Evolutionary conservation across 108 stramenopile species (phyloP).

Genomic region (Conticribra guillardii): DNA sequence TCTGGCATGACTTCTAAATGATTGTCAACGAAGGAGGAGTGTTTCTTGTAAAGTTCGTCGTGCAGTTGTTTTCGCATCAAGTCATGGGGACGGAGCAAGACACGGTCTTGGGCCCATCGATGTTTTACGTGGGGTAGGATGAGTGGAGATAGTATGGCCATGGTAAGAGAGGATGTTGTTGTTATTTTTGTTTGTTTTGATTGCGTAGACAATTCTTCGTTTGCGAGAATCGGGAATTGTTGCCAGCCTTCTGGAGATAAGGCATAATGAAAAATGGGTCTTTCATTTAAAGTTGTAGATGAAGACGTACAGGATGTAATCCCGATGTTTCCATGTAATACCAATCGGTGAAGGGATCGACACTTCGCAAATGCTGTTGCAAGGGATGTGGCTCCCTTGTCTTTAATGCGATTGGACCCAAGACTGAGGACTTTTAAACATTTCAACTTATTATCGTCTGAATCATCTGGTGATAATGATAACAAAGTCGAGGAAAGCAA

Average conservation of each 20-base stretch:
- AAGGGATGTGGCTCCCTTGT: conserved; percentile 8
- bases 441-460: conserved; percentile 10
- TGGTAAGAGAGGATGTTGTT: not conserved
- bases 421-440: conserved; percentile 30
- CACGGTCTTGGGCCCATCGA: conserved; percentile 28
- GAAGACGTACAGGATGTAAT: not conserved
- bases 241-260: conserved; percentile 20
- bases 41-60: conserved; percentile 16
- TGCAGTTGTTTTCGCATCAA: conserved; percentile 14
- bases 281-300: too few species aligned
- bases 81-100: conserved; percentile 26
- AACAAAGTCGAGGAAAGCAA: not conserved
- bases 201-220: not conserved
- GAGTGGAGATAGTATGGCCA: conserved; percentile 24
- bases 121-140: conserved; percentile 9
- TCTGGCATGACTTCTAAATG: conserved; percentile 19
- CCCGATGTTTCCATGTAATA: conserved; percentile 23
- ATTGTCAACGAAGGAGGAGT: conserved; percentile 14
- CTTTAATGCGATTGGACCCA: conserved; percentile 31
- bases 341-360: conserved; percentile 22
- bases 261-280: conserved; percentile 7
- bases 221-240: conserved; percentile 3
- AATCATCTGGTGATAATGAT: not conserved
- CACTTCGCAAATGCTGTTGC: conserved; percentile 20
- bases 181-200: too few species aligned